Percentiles rank a stretch among this genome's conserved stretches.
Conservation (phyloP, 768 basidiomycete genomes). For the Kwoniella newhampshirensis region DNA sequence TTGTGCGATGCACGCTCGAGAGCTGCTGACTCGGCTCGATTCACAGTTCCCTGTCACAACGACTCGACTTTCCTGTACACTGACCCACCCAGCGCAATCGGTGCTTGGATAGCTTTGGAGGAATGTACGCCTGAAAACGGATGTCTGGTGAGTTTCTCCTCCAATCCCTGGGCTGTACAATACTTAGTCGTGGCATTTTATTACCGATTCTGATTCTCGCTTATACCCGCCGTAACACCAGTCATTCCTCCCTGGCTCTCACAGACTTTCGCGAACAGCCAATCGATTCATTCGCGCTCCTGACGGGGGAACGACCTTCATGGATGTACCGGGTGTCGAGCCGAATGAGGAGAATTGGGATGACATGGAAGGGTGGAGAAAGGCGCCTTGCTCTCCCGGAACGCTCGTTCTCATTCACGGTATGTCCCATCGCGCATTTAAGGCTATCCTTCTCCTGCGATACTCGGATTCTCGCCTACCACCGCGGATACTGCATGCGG, state of each 20-base stretch:
- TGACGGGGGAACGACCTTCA: conserved; percentile 76
- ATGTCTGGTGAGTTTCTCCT: conserved; percentile 41
- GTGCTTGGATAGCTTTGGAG: conserved; percentile 96
- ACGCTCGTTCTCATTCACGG: conserved; percentile 94
- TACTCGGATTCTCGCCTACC: not conserved
- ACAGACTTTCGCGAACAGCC: conserved; percentile 68
- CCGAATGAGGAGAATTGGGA: conserved; percentile 48
- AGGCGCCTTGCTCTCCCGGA: conserved; percentile 58
- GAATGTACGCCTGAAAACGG: conserved; percentile 64
- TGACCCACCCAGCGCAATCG: conserved; percentile 83
- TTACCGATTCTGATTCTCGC: too few species aligned
- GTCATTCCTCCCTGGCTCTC: conserved; percentile 71
- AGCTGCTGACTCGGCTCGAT: not conserved
- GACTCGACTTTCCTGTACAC: conserved; percentile 88
- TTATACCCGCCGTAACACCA: conserved; percentile 46
- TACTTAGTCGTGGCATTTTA: too few species aligned
- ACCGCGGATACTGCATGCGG: not conserved
- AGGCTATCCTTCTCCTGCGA: conserved; percentile 1
- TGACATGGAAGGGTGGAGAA: conserved; percentile 44
- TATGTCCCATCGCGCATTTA: too few species aligned
- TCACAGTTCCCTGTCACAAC: conserved; percentile 79
- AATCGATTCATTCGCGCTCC: conserved; percentile 82
- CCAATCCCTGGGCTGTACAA: too few species aligned
- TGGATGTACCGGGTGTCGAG: conserved; percentile 57
- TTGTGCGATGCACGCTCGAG: too few species aligned